Base-by-base conservation (phyloP, 1,139 yeast species). In the Trichomonascaceae sp. region DNA sequence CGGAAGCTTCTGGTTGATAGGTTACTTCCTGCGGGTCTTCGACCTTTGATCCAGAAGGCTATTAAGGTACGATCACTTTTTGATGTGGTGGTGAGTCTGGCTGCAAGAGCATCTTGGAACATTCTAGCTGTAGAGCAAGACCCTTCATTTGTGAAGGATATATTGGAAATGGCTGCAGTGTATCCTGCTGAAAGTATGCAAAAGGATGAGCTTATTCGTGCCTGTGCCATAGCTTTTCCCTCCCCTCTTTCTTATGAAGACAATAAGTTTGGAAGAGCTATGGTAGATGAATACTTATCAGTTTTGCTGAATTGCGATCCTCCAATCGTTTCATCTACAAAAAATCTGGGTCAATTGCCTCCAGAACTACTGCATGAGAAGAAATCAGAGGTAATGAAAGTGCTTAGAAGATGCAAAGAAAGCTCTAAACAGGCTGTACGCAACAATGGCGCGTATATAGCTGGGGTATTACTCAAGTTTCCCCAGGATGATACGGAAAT, bases 41-140 rank as follows among this genome's bases (percentile, higher is more conserved):
- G 3, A n/a, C 19, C 8, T 7, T 50, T 65, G 24, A 57, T 64
- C 18, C 38, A 47, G 15, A 58, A 62, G 41, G 53, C 64, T 39
- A 22, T 60, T 12, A 55, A 51, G n/a, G 39, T 58, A 30, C 51
- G 52, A 43, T 49, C 62, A 4, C 60, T 63, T 50, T 12, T 27
- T 27, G 32, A 8, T 55, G 61, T 3, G 17, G 49, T 17, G 50
- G 60, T 22, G 48, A 18, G 49, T 9, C 48, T 58, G 39, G 65
- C 62, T 9, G 57, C 53, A 1, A 56, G 51, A 20, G 50, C 62
- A 22, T 58, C 64, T 6, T 49, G 55, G 19, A 51, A 53, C 45
- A 46, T 62, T 17, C 38, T 60, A 9, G 19, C 46, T 43, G 27
- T 38, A 9, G 18, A 15, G 1, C n/a, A 20, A 6, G 45, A 48